Base-by-base conservation (phyloP, 208 protist species). In the Trypanosoma boissoni region DNA sequence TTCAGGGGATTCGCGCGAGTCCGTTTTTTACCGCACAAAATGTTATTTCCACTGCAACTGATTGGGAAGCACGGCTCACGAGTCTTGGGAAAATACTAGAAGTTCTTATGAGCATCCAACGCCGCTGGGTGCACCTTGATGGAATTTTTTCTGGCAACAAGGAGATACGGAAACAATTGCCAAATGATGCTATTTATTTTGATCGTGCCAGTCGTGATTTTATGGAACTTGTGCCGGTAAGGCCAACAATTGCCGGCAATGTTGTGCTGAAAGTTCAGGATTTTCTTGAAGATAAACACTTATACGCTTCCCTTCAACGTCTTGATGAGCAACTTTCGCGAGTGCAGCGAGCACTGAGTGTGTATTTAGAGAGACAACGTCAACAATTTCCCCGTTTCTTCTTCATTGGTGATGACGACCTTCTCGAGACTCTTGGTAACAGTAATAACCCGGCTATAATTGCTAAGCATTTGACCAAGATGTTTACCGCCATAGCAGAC, bases 381-480 rank as follows among this genome's bases (percentile, higher is more conserved):
- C 53, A 78, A 5, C 74, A 86, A 53, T 99, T 99, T 72, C 96
- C 98, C 1, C 94, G 98, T 56, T 99, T 99, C 85, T 99, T 99
- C 76, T 99, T 99, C 72, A 90, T 99, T 36, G 98, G 98, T 29
- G 99, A 99, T 85, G 98, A 99, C 72, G 99, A 99, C 75, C 76
- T 99, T 55, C 85, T 99, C 2, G 98, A 99, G 72, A 99, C 99
- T 41, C 94, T 99, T 62, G 98, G 97, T 62, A 99, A 99, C 74
- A 94, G 83, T 74, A 97, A 92, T 51, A 94, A 98, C 58, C 78
- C 77, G 3, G 50, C 69, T 45, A 92, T 97, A 65, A 76, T 99
- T 36, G 92, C 96, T 72, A 98, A 98, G 58, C 98, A 99, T 72
- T 86, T 99, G 24, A 86, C 83, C 39, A 99, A 99, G 78, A 99